phyloP scores from a whole-genome alignment of 148 eudicot species.

The Amaranthus palmeri region DNA sequence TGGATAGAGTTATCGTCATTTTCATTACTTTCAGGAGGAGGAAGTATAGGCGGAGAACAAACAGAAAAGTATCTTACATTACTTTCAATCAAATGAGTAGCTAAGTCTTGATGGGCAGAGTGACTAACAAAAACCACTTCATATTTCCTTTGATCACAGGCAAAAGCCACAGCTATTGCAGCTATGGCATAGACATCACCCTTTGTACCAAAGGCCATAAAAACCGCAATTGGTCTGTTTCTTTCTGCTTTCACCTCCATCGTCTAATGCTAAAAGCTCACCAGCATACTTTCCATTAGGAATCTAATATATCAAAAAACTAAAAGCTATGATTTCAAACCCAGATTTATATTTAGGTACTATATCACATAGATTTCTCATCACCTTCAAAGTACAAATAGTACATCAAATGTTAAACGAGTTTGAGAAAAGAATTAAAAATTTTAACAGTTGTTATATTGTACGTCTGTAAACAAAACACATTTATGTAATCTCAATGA shows the following conservation, averaged over 20 bases:
- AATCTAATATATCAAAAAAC: too few species aligned
- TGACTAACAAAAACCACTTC: constrained; percentile 66
- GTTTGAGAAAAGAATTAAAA: too few species aligned
- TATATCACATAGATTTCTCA: too few species aligned
- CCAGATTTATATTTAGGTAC: too few species aligned
- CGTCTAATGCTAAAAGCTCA: too few species aligned
- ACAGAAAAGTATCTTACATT: constrained; percentile 47
- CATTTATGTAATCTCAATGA: too few species aligned
- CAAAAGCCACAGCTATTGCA: constrained; percentile 85
- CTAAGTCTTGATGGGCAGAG: constrained; percentile 76
- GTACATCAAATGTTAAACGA: too few species aligned
- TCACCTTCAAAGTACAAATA: too few species aligned
- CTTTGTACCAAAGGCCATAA: constrained; percentile 97
- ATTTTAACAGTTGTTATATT: too few species aligned
- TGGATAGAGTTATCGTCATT: constrained; percentile 33
- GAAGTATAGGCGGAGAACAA: constrained; percentile 74
- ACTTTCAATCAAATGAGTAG: constrained; percentile 39
- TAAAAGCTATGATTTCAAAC: too few species aligned
- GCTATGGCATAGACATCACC: constrained; percentile 88
- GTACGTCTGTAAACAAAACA: too few species aligned
- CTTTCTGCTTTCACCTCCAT: constrained; percentile 28
- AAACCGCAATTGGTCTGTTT: constrained; percentile 54
- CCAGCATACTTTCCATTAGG: too few species aligned
- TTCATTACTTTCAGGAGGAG: constrained; percentile 42
- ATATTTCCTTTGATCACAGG: constrained; percentile 54